Base-by-base conservation (phyloP, 2,329 filamentous ascomycete species). In the Magnaporthiopsis poae region DNA sequence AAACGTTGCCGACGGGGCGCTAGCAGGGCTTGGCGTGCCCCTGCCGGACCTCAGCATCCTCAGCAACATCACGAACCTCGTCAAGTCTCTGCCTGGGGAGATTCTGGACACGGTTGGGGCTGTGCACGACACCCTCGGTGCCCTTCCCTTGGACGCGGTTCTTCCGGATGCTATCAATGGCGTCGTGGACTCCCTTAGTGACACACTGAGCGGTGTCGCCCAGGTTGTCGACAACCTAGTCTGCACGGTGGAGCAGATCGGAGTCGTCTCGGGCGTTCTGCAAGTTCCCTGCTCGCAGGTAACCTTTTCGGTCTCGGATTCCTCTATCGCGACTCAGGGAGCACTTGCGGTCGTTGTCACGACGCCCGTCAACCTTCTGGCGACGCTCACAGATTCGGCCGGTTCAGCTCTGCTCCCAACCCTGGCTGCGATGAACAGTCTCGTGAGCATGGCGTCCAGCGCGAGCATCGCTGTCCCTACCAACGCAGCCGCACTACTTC, bases 211-310 rank as follows among this genome's bases (percentile, higher is more conserved):
- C 18, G 62, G 63, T 12, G 67, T 64, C 39, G 36, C 64, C 18
- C 31, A 68, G 25, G 62, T 56, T 36, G 67, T 64, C 27, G 64
- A 60, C 13, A 46, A 66, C 25, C n/a, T 64, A 9, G 25, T 68
- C 31, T 68, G 67, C 31, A 59, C 29, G 12, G 65, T 68, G 8
- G 62, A 66, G 39, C 52, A 35, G 31, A 29, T 64, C 3, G 61
- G 61, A 8, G 59, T 11, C 29, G 64, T 36, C 60, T 61, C 64
- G 15, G 60, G 39, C 35, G 56, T 65, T 39, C 18, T 65, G 59
- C 60, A 46, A 46, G 31, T 61, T 21, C 64, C 64, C 29, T 65
- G 64, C 60, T 61, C 64, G 33, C 52, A 65, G 35, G 60, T 61
- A 18, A 33, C 46, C 18, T 56, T 56, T 5, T 56, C 46, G 5